phyloP scores from a whole-genome alignment of 805 yeast genomes.

The Maudiozyma bulderi region DNA sequence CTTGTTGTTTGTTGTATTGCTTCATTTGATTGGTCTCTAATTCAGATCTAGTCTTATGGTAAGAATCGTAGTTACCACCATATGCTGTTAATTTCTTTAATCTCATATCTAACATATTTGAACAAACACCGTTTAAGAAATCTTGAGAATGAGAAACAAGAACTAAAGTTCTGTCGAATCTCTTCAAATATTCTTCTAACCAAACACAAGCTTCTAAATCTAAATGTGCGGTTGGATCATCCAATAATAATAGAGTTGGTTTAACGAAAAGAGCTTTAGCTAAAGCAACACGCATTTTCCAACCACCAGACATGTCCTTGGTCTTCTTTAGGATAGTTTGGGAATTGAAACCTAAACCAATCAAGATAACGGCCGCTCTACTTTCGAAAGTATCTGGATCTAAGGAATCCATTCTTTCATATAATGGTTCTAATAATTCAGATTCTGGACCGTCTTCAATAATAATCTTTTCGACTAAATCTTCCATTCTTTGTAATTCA shows the following conservation, averaged over 20 bases:
- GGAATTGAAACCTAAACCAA: slow-evolving; percentile 93
- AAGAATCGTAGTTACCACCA: slow-evolving; percentile 98
- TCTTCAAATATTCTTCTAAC: slow-evolving; percentile 95
- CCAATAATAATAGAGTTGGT: slow-evolving; percentile 88
- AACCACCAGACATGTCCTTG: slow-evolving; percentile 99
- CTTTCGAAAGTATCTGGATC: slow-evolving; percentile 94
- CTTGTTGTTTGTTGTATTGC: slow-evolving; percentile 95
- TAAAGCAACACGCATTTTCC: slow-evolving; percentile 99
- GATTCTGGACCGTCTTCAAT: slow-evolving; percentile 93
- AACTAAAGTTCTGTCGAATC: slow-evolving; percentile 87
- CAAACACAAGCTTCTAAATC: slow-evolving; percentile 99
- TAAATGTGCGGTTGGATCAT: slow-evolving; percentile 99
- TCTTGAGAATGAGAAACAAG: slow-evolving; percentile 97
- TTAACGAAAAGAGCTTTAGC: slow-evolving; percentile 97
- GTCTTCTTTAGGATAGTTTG: slow-evolving; percentile 85
- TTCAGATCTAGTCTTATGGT: slow-evolving; percentile 88
- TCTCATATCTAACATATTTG: slow-evolving; percentile 98
- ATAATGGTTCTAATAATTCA: slow-evolving; percentile 71
- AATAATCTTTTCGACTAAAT: slow-evolving; percentile 78
- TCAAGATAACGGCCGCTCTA: slow-evolving; percentile 89
- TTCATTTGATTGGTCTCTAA: slow-evolving; percentile 96
- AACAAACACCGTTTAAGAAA: slow-evolving; percentile 97
- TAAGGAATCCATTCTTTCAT: slow-evolving; percentile 92
- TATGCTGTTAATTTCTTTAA: slow-evolving; percentile 58
- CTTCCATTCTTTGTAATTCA: slow-evolving; percentile 86